Conservation (phyloP, 2,329 filamentous ascomycete genomes). For the Zasmidium cellare region DNA sequence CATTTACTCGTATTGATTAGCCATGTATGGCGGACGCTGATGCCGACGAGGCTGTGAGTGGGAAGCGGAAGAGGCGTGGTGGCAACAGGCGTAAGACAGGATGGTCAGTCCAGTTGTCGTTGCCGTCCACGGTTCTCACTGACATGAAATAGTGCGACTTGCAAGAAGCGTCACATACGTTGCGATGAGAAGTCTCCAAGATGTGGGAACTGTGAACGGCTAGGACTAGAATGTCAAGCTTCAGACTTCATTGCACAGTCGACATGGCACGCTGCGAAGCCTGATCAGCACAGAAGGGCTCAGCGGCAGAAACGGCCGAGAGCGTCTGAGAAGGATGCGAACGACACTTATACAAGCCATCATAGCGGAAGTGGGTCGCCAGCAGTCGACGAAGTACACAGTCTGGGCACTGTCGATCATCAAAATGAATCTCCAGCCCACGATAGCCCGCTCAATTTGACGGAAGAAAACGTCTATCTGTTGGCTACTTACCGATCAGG, state of each 20-base stretch:
- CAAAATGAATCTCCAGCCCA: too few relatives aligned
- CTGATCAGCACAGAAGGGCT: not conserved
- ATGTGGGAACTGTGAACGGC: not conserved
- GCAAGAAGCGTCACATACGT: not conserved
- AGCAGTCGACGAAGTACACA: too few relatives aligned
- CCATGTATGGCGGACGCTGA: not conserved
- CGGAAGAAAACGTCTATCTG: not conserved
- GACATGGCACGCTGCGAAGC: not conserved
- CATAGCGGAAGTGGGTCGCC: too few relatives aligned
- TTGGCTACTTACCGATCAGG: not conserved
- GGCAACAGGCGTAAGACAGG: not conserved
- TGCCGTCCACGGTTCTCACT: not conserved
- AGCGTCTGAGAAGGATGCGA: too few relatives aligned
- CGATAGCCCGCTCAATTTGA: not conserved
- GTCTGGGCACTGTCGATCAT: too few relatives aligned
- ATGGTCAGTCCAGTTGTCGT: not conserved
- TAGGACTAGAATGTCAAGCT: not conserved
- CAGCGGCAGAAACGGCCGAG: too few relatives aligned
- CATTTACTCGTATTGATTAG: too few relatives aligned
- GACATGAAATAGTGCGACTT: not conserved
- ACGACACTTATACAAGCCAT: too few relatives aligned
- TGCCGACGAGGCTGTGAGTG: not conserved
- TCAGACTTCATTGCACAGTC: not conserved
- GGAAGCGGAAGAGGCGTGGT: not conserved
- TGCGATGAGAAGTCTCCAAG: not conserved